Evolutionary conservation across 768 basidiomycete species (phyloP).

Genomic region (Cyclocybe cylindracea): DNA sequence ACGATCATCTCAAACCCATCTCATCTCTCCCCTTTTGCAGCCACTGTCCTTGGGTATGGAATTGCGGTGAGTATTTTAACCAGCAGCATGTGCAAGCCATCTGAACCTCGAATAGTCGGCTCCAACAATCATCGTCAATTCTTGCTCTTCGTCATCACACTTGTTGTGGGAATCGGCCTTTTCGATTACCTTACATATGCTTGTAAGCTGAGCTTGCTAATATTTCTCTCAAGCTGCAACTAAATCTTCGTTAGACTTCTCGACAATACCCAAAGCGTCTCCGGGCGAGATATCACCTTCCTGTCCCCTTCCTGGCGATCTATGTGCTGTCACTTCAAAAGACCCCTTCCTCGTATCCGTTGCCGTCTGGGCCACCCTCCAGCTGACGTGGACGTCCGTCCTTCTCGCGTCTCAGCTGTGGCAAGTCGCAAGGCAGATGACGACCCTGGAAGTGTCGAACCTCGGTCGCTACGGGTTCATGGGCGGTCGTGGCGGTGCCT

Average conservation of each 20-base stretch:
- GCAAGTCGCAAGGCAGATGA: constrained; percentile 95
- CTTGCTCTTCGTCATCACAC: constrained; percentile 84
- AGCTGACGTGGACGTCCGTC: constrained; percentile 92
- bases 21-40: constrained; percentile 37
- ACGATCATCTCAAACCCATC: neutral
- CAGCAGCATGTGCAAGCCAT: neutral
- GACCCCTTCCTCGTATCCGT: constrained; percentile 88
- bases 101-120: constrained; percentile 59
- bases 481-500: constrained; percentile 84
- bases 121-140: constrained; percentile 95
- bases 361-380: constrained; percentile 83
- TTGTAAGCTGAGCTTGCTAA: constrained; percentile 54
- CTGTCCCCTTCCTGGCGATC: constrained; percentile 64
- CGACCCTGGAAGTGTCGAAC: constrained; percentile 94
- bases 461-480: constrained; percentile 95
- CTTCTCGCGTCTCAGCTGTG: constrained; percentile 85
- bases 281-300: constrained; percentile 50
- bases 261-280: constrained; percentile 38
- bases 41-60: constrained; percentile 99
- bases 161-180: constrained; percentile 76
- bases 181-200: constrained; percentile 86
- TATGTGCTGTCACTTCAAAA: constrained; percentile 71
- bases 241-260: constrained; percentile 49
- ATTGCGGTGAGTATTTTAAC: constrained; percentile 69
- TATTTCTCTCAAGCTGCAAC: neutral